phyloP scores from a whole-genome alignment of 2,329 filamentous ascomycete species.

The Penicillium sp. region DNA sequence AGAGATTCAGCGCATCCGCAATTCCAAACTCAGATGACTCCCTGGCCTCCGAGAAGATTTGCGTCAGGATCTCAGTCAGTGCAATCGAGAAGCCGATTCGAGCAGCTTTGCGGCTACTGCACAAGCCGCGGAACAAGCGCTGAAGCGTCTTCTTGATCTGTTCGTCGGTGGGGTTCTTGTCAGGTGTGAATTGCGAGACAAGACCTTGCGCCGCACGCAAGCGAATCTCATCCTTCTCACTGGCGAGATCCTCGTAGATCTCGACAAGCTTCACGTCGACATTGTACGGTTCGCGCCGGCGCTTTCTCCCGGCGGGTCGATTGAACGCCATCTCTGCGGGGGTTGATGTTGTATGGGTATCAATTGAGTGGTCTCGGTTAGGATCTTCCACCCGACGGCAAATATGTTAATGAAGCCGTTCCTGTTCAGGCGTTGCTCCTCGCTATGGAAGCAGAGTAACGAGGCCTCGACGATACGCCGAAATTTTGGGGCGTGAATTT shows the following conservation, averaged over 20 bases:
- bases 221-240: slow-evolving; percentile 42
- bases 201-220: slow-evolving; percentile 42
- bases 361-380: slow-evolving; percentile 1
- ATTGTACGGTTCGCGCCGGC: slow-evolving; percentile 37
- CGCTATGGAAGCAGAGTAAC: slow-evolving; percentile 7
- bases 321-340: slow-evolving; percentile 24
- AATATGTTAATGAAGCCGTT: slow-evolving; percentile 9
- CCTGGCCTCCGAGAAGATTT: slow-evolving; percentile 52
- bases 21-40: slow-evolving; percentile 34
- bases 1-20: slow-evolving; percentile 44
- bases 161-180: slow-evolving; percentile 36
- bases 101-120: slow-evolving; percentile 82
- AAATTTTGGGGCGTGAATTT: slow-evolving; percentile 16
- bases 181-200: slow-evolving; percentile 40
- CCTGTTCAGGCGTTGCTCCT: slow-evolving; percentile 10
- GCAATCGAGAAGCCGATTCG: slow-evolving; percentile 85
- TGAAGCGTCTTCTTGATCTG: slow-evolving; percentile 42
- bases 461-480: slow-evolving; percentile 10
- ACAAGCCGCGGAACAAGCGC: slow-evolving; percentile 77
- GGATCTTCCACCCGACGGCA: neutral
- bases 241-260: slow-evolving; percentile 46
- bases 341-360: neutral
- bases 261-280: slow-evolving; percentile 43
- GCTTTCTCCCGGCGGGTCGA: slow-evolving; percentile 28
- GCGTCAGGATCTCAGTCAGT: slow-evolving; percentile 69